Base-by-base conservation (phyloP, 768 basidiomycete species). In the Lanmaoa pseudosensibilis region DNA sequence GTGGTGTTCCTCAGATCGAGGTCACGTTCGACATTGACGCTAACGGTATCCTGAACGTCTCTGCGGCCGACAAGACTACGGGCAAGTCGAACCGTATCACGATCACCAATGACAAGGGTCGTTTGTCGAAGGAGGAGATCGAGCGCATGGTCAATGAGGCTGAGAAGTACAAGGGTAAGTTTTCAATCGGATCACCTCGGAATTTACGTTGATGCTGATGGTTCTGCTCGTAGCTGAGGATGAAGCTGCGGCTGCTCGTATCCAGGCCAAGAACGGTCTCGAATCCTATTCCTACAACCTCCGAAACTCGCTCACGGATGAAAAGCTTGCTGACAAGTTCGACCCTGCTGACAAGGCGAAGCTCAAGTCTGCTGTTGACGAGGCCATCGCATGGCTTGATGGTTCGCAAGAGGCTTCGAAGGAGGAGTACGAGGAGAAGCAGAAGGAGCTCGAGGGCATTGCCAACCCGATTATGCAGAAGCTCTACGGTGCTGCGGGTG, bases 11-110 rank as follows among this genome's bases (percentile, higher is more conserved):
- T 69, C 96, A 97, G 68, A 83, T 98, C 64, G 95, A 98, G 74
- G 95, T 98, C 69, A 96, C 93, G 43, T 98, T 98, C 75, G 95
- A 98, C 69, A 94, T 98, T 60, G 95, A 98, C 67, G 94, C 94
- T 61, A 95, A 95, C 75, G 92, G 93, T 79, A 94, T 96, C 70
- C 74, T 96, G 70, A 97, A 96, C 75, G 96, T 98, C 62, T 92
- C 92, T 43, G 95, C 96, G 5, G 79, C 88, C 40, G 94, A 98
- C 78, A 97, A 96, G 83, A 95, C 93, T 12, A 97, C 95, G 54
- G 95, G 95, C 65, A 97, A 98, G 78, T 93, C 91, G 53, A 92
- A 87, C 74, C 88, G 90, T 59, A 93, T 93, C 71, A 94, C 92
- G 58, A 94, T 94, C 76, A 94, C 90, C 66, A 94, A 94, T 74